Percentiles rank a stretch among this genome's conserved stretches.
These are phyloP conservation scores for Xylariaceae sp. DNA, from an alignment of 2,329 filamentous ascomycete species.

Conservation along the genomic window DNA sequence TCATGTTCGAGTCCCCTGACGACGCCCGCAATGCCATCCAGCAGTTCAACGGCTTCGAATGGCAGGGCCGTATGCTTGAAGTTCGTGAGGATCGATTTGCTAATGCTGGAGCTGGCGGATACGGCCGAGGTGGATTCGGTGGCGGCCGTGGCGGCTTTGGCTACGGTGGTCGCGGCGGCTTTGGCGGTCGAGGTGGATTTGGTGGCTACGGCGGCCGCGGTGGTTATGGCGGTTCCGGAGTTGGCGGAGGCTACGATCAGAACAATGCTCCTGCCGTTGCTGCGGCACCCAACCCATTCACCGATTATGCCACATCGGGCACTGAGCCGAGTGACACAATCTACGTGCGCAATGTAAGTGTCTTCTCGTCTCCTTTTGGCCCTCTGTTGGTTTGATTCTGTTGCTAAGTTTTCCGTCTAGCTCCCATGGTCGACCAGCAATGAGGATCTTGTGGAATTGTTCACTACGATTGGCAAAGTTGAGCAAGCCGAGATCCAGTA, in stretches of 20 bases:
- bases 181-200: conserved; percentile 40
- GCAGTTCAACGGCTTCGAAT: conserved; percentile 98
- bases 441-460: conserved; percentile 91
- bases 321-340: conserved; percentile 80
- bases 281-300: conserved; percentile 80
- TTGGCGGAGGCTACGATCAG: conserved; percentile 12
- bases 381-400: conserved; percentile 16
- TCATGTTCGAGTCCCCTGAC: conserved; percentile 90
- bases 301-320: conserved; percentile 82
- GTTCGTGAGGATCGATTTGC: conserved; percentile 96
- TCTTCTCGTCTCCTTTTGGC: conserved; percentile 22
- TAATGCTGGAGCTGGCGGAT: conserved; percentile 54
- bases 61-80: conserved; percentile 89
- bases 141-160: conserved; percentile 46
- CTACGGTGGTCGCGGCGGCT: conserved; percentile 43
- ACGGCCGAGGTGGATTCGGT: conserved; percentile 45
- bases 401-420: conserved; percentile 42
- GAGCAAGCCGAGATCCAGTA: conserved; percentile 99
- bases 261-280: conserved; percentile 35
- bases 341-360: conserved; percentile 90
- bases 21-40: conserved; percentile 94
- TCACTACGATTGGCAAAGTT: conserved; percentile 96
- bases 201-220: conserved; percentile 39
- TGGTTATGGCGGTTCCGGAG: conserved; percentile 33
- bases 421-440: conserved; percentile 99